These are phyloP conservation scores for Narthecium ossifragum DNA, from an alignment of 106 monocot genomes.

Conservation along the genomic window DNA sequence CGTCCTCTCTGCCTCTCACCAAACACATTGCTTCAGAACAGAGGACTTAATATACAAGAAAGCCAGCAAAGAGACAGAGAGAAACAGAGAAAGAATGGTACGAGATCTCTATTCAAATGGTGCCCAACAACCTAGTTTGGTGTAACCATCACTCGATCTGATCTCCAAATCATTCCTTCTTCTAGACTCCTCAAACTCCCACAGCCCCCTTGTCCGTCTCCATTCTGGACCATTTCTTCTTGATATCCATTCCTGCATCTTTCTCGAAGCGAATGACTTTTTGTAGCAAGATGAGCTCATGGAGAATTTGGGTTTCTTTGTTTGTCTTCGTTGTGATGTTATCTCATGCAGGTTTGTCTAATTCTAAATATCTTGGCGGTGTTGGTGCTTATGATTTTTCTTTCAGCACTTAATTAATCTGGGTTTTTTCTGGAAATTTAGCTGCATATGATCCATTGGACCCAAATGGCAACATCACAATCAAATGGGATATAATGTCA, in stretches of 20 bases:
- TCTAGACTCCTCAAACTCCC: constrained; percentile 8
- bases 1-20: constrained; percentile 31
- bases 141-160: not conserved
- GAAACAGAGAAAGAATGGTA: not conserved
- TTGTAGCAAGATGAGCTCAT: too few relatives aligned
- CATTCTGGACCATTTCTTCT: too few relatives aligned
- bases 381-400: not conserved
- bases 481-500: constrained; percentile 80
- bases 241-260: too few relatives aligned
- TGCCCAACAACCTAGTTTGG: not conserved
- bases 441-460: constrained; percentile 79
- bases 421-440: not conserved
- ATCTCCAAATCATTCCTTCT: too few relatives aligned
- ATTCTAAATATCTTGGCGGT: too few relatives aligned
- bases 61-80: not conserved
- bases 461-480: constrained; percentile 69
- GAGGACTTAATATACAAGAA: constrained; percentile 40
- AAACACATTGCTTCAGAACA: constrained; percentile 63
- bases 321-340: constrained; percentile 24
- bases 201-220: constrained; percentile 1
- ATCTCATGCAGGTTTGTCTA: constrained; percentile 32
- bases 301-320: constrained; percentile 1
- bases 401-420: not conserved
- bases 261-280: too few relatives aligned
- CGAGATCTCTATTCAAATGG: not conserved